These are phyloP conservation scores for Blastosporella zonata DNA, from an alignment of 1,284 basidiomycete genomes.

Conservation along the genomic window DNA sequence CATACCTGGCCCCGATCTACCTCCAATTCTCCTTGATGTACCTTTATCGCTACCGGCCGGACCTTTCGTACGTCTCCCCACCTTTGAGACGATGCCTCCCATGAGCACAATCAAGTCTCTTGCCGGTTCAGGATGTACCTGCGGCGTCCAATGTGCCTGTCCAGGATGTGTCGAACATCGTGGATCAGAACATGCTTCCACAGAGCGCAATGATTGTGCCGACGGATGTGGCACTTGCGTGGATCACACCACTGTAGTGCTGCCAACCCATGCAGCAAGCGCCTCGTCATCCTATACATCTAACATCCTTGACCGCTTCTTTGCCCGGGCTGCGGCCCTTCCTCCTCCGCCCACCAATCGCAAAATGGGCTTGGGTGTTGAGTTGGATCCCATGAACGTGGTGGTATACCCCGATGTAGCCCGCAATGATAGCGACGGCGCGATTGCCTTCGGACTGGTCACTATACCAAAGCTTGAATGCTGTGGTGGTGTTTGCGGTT, in stretches of 20 bases:
- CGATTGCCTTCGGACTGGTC: slow-evolving; percentile 45
- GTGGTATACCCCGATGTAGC: slow-evolving; percentile 42
- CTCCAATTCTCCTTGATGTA: slow-evolving; percentile 37
- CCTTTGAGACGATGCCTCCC: slow-evolving; percentile 57
- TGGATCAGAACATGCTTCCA: slow-evolving; percentile 42
- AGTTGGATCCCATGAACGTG: slow-evolving; percentile 48
- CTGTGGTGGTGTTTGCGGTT: slow-evolving; percentile 58
- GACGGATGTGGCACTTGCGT: slow-evolving; percentile 69
- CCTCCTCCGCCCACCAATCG: slow-evolving; percentile 50
- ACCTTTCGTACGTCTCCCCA: slow-evolving; percentile 31
- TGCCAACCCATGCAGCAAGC: slow-evolving; percentile 29
- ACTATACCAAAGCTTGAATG: slow-evolving; percentile 65
- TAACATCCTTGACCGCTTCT: slow-evolving; percentile 57
- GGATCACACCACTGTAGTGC: slow-evolving; percentile 44
- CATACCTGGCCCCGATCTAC: slow-evolving; percentile 37
- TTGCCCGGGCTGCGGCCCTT: slow-evolving; percentile 58
- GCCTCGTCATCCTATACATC: slow-evolving; percentile 16
- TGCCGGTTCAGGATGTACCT: slow-evolving; percentile 66
- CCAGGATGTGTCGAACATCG: slow-evolving; percentile 72
- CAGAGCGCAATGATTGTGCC: slow-evolving; percentile 48
- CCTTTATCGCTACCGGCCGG: slow-evolving; percentile 20
- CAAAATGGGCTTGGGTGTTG: slow-evolving; percentile 32
- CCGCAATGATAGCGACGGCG: slow-evolving; percentile 33
- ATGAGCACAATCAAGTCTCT: slow-evolving; percentile 52
- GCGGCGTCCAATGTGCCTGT: slow-evolving; percentile 66